Evolutionary conservation across 1,284 basidiomycete species (phyloP).

Genomic region (Moesziomyces sp.): DNA sequence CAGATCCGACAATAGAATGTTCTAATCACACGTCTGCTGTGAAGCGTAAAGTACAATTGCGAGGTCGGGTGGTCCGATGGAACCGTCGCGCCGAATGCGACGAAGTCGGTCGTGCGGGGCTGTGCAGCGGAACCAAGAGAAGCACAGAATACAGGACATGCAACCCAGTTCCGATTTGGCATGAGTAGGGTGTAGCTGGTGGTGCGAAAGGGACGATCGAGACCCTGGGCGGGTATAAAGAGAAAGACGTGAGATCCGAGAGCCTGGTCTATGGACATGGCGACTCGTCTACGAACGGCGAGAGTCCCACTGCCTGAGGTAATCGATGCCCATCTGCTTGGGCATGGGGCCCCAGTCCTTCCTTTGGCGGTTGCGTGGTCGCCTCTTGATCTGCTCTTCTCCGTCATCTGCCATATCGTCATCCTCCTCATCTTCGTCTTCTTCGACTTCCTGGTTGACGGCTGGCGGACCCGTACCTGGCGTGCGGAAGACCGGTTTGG

Average conservation of each 20-base stretch:
- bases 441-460: neutral
- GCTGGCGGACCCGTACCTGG: constrained; percentile 5
- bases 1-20: constrained; percentile 1
- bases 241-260: neutral
- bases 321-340: constrained; percentile 48
- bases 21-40: neutral
- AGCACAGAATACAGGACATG: too few species aligned
- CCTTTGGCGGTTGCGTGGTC: constrained; percentile 36
- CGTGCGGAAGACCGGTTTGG: constrained; percentile 44
- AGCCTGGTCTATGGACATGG: neutral
- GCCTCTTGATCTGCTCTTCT: constrained; percentile 36
- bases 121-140: too few species aligned
- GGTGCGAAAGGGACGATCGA: too few species aligned
- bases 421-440: constrained; percentile 19
- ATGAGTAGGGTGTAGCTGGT: too few species aligned
- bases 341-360: constrained; percentile 51
- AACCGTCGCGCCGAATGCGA: too few species aligned
- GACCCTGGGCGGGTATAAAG: neutral
- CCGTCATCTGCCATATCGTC: constrained; percentile 17
- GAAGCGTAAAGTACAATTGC: neutral
- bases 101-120: too few species aligned
- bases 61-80: neutral
- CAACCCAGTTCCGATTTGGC: too few species aligned
- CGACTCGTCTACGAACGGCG: constrained; percentile 8
- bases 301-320: constrained; percentile 45